Percentiles rank a stretch among this genome's conserved stretches.
Conservation (phyloP, 805 yeast species). For the Candida awuae region DNA sequence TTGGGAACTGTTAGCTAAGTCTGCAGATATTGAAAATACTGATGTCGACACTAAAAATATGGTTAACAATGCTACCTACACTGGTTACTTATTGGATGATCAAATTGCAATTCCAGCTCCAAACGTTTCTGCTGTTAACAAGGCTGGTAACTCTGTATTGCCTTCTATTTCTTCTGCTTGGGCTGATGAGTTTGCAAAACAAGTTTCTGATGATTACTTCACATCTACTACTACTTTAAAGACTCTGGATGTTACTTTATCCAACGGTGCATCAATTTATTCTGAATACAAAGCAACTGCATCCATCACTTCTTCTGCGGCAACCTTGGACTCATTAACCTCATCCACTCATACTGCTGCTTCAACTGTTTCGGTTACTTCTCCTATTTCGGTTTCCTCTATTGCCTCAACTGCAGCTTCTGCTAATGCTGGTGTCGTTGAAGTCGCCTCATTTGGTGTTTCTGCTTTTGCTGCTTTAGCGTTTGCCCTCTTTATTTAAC, state of each 20-base stretch:
- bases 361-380: not conserved
- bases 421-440: slow-evolving; percentile 1
- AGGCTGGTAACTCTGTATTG: slow-evolving; percentile 29
- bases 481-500: slow-evolving; percentile 2
- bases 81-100: slow-evolving; percentile 28
- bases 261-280: slow-evolving; percentile 10
- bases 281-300: too few relatives aligned
- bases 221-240: slow-evolving; percentile 29
- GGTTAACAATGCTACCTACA: slow-evolving; percentile 28
- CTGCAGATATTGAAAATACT: slow-evolving; percentile 25
- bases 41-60: slow-evolving; percentile 29
- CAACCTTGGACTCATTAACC: slow-evolving; percentile 6
- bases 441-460: slow-evolving; percentile 2
- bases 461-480: slow-evolving; percentile 1
- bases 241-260: slow-evolving; percentile 13
- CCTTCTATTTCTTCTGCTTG: slow-evolving; percentile 28
- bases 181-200: slow-evolving; percentile 24
- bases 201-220: slow-evolving; percentile 23
- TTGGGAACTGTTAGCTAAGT: slow-evolving; percentile 34
- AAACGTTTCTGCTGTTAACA: slow-evolving; percentile 29
- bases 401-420: not conserved
- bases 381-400: not conserved
- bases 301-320: slow-evolving; percentile 1
- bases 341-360: slow-evolving; percentile 9
- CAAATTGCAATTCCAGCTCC: slow-evolving; percentile 30